Percentiles rank a stretch among this genome's conserved stretches.
Evolutionary conservation across 2,329 filamentous ascomycete genomes (phyloP).

Genomic region (Aschersonia sp.): DNA sequence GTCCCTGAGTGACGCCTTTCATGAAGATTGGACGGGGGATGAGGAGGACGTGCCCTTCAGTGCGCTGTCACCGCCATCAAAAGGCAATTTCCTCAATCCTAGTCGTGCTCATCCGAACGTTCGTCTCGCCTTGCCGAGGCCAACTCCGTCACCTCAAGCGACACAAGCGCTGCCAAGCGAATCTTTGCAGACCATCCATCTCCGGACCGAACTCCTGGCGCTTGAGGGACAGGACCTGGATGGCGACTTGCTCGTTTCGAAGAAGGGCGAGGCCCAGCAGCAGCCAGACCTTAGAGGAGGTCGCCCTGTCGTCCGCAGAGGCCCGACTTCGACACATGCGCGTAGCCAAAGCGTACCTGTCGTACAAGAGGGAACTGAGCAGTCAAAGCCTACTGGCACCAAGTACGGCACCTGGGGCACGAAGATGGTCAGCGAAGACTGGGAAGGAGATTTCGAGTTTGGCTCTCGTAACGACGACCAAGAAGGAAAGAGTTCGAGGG

Average conservation of each 20-base stretch:
- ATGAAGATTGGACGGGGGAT: slow-evolving; percentile 46
- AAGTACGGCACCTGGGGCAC: slow-evolving; percentile 75
- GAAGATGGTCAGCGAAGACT: slow-evolving; percentile 71
- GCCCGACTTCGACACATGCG: slow-evolving; percentile 54
- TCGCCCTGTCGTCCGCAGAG: slow-evolving; percentile 50
- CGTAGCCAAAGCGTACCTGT: slow-evolving; percentile 72
- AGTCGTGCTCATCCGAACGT: slow-evolving; percentile 37
- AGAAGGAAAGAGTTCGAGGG: slow-evolving; percentile 18
- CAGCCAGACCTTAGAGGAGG: slow-evolving; percentile 51
- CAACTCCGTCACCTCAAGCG: slow-evolving; percentile 2
- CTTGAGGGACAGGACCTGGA: slow-evolving; percentile 46
- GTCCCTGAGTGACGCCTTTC: slow-evolving; percentile 47
- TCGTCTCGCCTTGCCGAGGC: slow-evolving; percentile 30
- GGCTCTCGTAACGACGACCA: slow-evolving; percentile 27
- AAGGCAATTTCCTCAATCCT: slow-evolving; percentile 35
- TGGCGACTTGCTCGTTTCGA: slow-evolving; percentile 48
- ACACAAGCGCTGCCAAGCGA: slow-evolving; percentile 45
- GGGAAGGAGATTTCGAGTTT: slow-evolving; percentile 84
- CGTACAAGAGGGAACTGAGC: slow-evolving; percentile 46
- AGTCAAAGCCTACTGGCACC: slow-evolving; percentile 35
- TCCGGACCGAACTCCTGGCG: slow-evolving; percentile 52
- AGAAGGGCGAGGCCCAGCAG: slow-evolving; percentile 65
- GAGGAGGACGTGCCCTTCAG: slow-evolving; percentile 38
- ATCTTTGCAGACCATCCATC: slow-evolving; percentile 44
- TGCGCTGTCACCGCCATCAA: slow-evolving; percentile 41